Evolutionary conservation across 345 rosid genomes (phyloP).

Genomic region (Lumnitzera racemosa): DNA sequence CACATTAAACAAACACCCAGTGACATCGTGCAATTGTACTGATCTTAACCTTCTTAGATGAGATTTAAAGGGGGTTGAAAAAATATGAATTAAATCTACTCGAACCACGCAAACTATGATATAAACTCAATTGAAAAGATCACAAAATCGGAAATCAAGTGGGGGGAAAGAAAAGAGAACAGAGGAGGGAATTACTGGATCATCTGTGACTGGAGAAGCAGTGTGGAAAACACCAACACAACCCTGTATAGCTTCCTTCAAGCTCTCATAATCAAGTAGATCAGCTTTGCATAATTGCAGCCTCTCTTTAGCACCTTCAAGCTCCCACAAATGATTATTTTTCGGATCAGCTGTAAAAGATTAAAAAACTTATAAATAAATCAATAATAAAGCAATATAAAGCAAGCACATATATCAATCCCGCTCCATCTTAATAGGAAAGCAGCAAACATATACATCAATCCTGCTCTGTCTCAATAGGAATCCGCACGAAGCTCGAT

Average conservation of each 20-base stretch:
- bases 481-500: too few relatives aligned
- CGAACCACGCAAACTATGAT: too few relatives aligned
- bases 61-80: too few relatives aligned
- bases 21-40: too few relatives aligned
- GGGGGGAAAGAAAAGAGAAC: not conserved
- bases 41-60: too few relatives aligned
- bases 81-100: too few relatives aligned
- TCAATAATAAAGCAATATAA: not conserved
- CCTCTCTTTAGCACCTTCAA: constrained; percentile 78
- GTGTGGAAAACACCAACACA: constrained; percentile 90
- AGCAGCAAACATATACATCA: not conserved
- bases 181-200: constrained; percentile 40
- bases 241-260: constrained; percentile 54
- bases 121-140: not conserved
- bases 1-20: too few relatives aligned
- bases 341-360: constrained; percentile 57
- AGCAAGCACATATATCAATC: not conserved
- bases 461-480: not conserved
- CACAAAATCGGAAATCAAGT: not conserved
- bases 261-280: constrained; percentile 66
- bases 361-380: not conserved
- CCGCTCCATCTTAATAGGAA: too few relatives aligned
- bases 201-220: constrained; percentile 86
- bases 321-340: constrained; percentile 75
- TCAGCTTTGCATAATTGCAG: constrained; percentile 59